phyloP scores from a whole-genome alignment of 352 stramenopile genomes.

The Pythium utonaiense region DNA sequence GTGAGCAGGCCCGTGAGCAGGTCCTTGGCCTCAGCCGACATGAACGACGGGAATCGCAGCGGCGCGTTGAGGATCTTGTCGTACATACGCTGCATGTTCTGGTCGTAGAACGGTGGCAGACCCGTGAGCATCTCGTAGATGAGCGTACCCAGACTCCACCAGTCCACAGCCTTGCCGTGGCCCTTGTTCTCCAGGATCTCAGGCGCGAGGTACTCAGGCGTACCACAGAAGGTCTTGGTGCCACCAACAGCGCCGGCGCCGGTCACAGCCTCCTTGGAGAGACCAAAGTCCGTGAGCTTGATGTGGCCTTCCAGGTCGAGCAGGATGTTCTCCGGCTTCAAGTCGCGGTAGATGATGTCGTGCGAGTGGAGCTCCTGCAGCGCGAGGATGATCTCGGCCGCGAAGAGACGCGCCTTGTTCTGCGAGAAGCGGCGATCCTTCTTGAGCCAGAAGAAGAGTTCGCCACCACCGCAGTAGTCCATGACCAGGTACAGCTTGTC shows the following conservation, averaged over 20 bases:
- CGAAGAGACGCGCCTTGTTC: conserved; percentile 93
- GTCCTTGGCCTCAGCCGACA: conserved; percentile 80
- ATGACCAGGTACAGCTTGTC: conserved; percentile 89
- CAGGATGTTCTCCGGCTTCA: conserved; percentile 99
- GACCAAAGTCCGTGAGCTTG: conserved; percentile 98
- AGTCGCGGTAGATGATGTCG: conserved; percentile 97
- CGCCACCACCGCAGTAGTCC: conserved; percentile 97
- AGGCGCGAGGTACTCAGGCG: conserved; percentile 91
- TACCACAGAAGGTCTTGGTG: conserved; percentile 90
- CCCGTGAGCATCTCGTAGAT: conserved; percentile 89
- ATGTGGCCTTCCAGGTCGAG: conserved; percentile 95
- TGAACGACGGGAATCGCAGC: conserved; percentile 76
- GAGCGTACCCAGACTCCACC: conserved; percentile 86
- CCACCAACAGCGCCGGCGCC: conserved; percentile 52
- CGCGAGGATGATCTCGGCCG: conserved; percentile 94
- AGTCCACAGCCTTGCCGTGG: conserved; percentile 88
- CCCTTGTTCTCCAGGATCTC: conserved; percentile 86
- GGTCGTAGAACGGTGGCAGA: conserved; percentile 83
- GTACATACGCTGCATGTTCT: conserved; percentile 84
- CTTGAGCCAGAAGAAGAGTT: conserved; percentile 91
- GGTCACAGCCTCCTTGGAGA: conserved; percentile 98
- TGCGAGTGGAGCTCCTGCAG: conserved; percentile 92
- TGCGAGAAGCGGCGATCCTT: conserved; percentile 91
- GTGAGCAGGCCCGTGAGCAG: conserved; percentile 90
- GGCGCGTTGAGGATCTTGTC: conserved; percentile 83